phyloP scores from a whole-genome alignment of 768 basidiomycete genomes.

The Symmetrospora coprosmae region DNA sequence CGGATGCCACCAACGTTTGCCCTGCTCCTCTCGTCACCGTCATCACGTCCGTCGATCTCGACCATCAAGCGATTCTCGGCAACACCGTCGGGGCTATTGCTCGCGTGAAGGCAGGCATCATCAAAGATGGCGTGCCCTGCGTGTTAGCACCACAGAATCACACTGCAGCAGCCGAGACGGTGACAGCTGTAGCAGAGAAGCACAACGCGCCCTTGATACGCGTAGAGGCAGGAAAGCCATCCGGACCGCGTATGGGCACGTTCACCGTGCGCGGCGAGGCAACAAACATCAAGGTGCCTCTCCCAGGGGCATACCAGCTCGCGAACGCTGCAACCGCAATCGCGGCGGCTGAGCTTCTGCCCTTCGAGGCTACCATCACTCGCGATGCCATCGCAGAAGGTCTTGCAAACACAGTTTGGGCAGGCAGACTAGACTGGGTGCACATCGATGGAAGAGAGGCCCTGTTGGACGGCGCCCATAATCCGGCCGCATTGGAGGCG shows the following conservation, averaged over 20 bases:
- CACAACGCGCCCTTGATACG: conserved; percentile 42
- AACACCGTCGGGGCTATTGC: conserved; percentile 59
- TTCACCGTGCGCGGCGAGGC: background rate
- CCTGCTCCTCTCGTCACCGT: conserved; percentile 61
- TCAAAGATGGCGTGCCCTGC: conserved; percentile 45
- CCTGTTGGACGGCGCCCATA: conserved; percentile 89
- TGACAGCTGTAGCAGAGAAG: conserved; percentile 39
- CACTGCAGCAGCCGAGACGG: conserved; percentile 33
- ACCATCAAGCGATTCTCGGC: conserved; percentile 84
- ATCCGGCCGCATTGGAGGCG: conserved; percentile 56
- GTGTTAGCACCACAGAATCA: conserved; percentile 54
- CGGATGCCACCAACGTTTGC: conserved; percentile 87
- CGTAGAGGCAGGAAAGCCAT: background rate
- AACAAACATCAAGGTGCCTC: conserved; percentile 41
- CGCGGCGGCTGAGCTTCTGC: conserved; percentile 48
- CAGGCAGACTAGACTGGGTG: conserved; percentile 61
- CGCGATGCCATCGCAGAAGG: conserved; percentile 46
- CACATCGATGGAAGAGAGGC: conserved; percentile 37
- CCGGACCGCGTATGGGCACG: background rate
- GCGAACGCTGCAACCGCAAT: conserved; percentile 65
- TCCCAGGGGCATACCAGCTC: conserved; percentile 71
- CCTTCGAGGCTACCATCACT: conserved; percentile 43
- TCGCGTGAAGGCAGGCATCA: conserved; percentile 68
- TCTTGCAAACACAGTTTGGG: conserved; percentile 54
- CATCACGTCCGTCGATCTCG: conserved; percentile 73